Conservation (phyloP, 768 basidiomycete genomes). For the Hydnum rufescens region DNA sequence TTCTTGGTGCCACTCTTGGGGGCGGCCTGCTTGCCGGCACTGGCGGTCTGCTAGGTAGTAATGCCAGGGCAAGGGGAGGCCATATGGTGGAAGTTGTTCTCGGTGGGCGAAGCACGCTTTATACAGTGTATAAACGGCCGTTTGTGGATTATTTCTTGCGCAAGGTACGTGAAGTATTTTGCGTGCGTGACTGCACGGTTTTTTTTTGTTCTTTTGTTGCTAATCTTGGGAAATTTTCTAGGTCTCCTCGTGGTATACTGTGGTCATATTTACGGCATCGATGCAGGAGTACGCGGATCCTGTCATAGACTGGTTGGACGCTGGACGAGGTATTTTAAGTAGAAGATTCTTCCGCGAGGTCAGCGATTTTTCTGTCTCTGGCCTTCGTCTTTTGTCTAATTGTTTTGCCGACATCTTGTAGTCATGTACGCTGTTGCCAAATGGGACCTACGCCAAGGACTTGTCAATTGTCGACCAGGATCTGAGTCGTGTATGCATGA, state of each 20-base stretch:
- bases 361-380: slow-evolving; percentile 18
- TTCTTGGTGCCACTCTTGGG: slow-evolving; percentile 11
- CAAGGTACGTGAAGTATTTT: slow-evolving; percentile 32
- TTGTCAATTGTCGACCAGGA: slow-evolving; percentile 73
- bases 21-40: slow-evolving; percentile 12
- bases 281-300: slow-evolving; percentile 99
- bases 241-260: slow-evolving; percentile 97
- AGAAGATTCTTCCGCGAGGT: slow-evolving; percentile 87
- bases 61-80: slow-evolving; percentile 36
- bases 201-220: not conserved
- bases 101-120: slow-evolving; percentile 72
- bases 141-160: slow-evolving; percentile 90
- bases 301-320: slow-evolving; percentile 98
- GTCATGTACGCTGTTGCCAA: slow-evolving; percentile 84
- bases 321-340: slow-evolving; percentile 72
- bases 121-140: slow-evolving; percentile 96
- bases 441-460: slow-evolving; percentile 91
- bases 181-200: not conserved
- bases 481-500: slow-evolving; percentile 78
- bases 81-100: slow-evolving; percentile 88
- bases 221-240: slow-evolving; percentile 18
- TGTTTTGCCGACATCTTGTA: slow-evolving; percentile 16
- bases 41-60: not conserved
- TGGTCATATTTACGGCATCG: slow-evolving; percentile 96
- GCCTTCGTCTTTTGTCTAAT: not conserved